These are phyloP conservation scores for Didymosphaeria variabile DNA, from an alignment of 2,329 filamentous ascomycete genomes.

Conservation along the genomic window DNA sequence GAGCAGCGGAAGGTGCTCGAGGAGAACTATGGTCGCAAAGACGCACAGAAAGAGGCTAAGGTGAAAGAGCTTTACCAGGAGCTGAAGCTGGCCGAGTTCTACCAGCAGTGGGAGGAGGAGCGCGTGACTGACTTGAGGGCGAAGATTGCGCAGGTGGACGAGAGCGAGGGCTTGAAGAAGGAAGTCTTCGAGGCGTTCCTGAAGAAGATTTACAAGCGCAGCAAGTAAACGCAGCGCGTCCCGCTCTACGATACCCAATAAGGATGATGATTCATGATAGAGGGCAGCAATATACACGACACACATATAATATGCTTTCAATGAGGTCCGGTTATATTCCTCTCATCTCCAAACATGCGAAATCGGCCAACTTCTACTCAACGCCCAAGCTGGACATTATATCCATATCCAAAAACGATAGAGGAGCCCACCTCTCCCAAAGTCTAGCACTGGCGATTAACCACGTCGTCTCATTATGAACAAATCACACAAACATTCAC, in stretches of 20 bases:
- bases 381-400: no score
- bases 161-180: slow-evolving; percentile 89
- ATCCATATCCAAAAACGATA: no score
- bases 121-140: slow-evolving; percentile 78
- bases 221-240: slow-evolving; percentile 70
- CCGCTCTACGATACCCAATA: neutral
- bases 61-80: slow-evolving; percentile 92
- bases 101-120: slow-evolving; percentile 90
- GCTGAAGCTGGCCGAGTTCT: slow-evolving; percentile 81
- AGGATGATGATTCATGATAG: slow-evolving; percentile 1
- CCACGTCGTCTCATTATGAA: no score
- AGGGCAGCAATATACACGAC: neutral
- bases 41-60: slow-evolving; percentile 80
- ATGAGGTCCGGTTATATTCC: no score
- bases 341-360: no score
- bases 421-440: no score
- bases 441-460: no score
- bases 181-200: slow-evolving; percentile 89
- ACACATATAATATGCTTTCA: neutral
- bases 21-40: slow-evolving; percentile 93
- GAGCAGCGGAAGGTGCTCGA: slow-evolving; percentile 90
- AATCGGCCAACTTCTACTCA: no score
- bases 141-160: slow-evolving; percentile 82
- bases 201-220: slow-evolving; percentile 97
- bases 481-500: no score